Base-by-base conservation (phyloP, 2,329 filamentous ascomycete species). In the Ceratocystis ficicola region DNA sequence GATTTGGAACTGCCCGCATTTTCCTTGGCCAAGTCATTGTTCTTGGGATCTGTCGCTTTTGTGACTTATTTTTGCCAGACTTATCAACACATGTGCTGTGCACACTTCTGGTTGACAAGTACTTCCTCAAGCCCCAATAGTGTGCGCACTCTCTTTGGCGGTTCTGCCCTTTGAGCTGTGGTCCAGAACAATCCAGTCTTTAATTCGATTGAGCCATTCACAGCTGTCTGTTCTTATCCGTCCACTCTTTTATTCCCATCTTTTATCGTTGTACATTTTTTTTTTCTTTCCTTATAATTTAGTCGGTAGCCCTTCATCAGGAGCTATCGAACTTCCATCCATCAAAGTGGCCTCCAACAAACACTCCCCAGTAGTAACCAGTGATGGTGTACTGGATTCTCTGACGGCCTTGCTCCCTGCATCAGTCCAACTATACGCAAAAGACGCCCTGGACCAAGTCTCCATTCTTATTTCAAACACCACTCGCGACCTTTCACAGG, bases 331-430 rank as follows among this genome's bases (percentile, higher is more conserved):
- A 64, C 62, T 46, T 22, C 32, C 28, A 61, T 62, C 48, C 68
- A 63, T 62, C 20, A 85, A 84, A 75, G 81, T 85, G 83, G 83
- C 82, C 84, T 84, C 82, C 74, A 36, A 59, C 55, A 75, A 76
- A 76, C 78, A 80, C 75, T 76, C 76, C 74, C 63, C 63, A 67
- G 63, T 65, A 61, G 57, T 59, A 63, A 44, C 66, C 60, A 62
- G 66, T 63, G 60, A 67, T 67, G 65, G 62, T 64, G 83, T 81
- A 77, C 75, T 84, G 73, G 81, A 81, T 77, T 84, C 81, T 76
- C 78, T 82, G 74, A 79, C 78, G 71, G 80, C 79, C 72, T 73
- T 78, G 69, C 74, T 81, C 55, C 76, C 77, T 36, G 74, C 76
- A 66, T 73, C 77, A 67, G 70, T 82, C 67, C 80, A 81, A 71